Percentiles rank a stretch among this genome's conserved stretches.
Conservation (phyloP, 1,139 yeast species). For the Protomyces inundatus region DNA sequence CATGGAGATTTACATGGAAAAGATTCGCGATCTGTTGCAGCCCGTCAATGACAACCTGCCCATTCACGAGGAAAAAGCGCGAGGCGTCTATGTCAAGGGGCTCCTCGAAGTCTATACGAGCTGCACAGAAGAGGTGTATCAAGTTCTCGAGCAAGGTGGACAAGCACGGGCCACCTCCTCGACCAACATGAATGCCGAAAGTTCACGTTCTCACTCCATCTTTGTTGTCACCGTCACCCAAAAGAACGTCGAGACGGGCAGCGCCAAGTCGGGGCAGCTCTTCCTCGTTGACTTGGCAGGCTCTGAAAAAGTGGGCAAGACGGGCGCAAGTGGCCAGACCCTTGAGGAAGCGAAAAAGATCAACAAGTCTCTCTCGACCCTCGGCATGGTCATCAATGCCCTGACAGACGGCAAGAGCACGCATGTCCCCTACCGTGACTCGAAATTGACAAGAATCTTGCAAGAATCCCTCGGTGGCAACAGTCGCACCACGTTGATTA, state of each 20-base stretch:
- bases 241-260: conserved; percentile 52
- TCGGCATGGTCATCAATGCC: conserved; percentile 77
- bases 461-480: conserved; percentile 88
- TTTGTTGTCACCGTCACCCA: conserved; percentile 63
- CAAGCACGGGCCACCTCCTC: conserved; percentile 53
- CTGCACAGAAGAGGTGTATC: conserved; percentile 54
- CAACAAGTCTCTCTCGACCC: conserved; percentile 67
- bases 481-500: conserved; percentile 69
- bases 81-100: conserved; percentile 69
- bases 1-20: conserved; percentile 80
- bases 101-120: conserved; percentile 59
- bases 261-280: conserved; percentile 59
- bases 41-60: conserved; percentile 42
- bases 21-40: conserved; percentile 57
- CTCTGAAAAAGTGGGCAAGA: conserved; percentile 76
- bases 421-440: conserved; percentile 75
- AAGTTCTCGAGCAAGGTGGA: conserved; percentile 54
- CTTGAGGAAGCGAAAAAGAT: conserved; percentile 81
- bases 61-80: conserved; percentile 60
- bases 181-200: conserved; percentile 69
- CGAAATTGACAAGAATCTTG: conserved; percentile 72
- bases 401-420: conserved; percentile 63
- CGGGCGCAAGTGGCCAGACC: conserved; percentile 71
- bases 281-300: conserved; percentile 86
- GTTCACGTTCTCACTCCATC: conserved; percentile 79